Conservation (phyloP, 129 eudicot species). For the Escallonia rubra region DNA sequence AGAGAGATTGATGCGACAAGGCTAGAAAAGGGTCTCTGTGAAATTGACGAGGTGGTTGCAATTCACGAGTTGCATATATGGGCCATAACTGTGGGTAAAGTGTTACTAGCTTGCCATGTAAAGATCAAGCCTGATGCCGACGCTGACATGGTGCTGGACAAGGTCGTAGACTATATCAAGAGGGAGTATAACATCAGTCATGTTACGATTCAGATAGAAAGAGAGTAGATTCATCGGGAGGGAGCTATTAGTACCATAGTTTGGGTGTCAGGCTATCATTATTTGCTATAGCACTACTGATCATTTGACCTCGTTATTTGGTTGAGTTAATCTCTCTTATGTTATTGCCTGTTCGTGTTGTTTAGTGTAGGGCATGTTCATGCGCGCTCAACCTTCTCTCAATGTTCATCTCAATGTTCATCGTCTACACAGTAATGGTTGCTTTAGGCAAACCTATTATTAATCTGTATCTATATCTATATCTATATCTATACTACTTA, state of each 20-base stretch:
- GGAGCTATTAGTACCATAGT: neutral
- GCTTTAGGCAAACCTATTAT: too few relatives aligned
- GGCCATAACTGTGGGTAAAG: slow-evolving; percentile 66
- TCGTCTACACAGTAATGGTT: too few relatives aligned
- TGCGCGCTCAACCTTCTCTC: too few relatives aligned
- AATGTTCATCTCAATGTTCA: too few relatives aligned
- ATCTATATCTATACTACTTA: too few relatives aligned
- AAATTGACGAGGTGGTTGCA: slow-evolving; percentile 58
- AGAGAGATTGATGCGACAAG: slow-evolving; percentile 65
- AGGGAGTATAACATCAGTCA: slow-evolving; percentile 65
- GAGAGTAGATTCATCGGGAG: slow-evolving; percentile 19
- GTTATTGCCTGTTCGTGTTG: neutral
- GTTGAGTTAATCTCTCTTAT: neutral
- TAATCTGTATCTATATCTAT: too few relatives aligned
- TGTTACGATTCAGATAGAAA: slow-evolving; percentile 63
- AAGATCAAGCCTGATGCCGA: slow-evolving; percentile 52
- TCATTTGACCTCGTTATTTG: neutral
- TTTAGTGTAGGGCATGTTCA: too few relatives aligned
- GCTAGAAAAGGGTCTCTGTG: slow-evolving; percentile 46
- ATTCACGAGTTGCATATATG: slow-evolving; percentile 63
- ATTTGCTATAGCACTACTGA: neutral
- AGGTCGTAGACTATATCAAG: slow-evolving; percentile 50
- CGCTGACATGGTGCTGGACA: slow-evolving; percentile 59
- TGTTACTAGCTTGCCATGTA: slow-evolving; percentile 55
- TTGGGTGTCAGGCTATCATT: neutral